Evolutionary conservation across 441 rosid genomes (phyloP).

Genomic region (Bocquillonia castaneifolia): DNA sequence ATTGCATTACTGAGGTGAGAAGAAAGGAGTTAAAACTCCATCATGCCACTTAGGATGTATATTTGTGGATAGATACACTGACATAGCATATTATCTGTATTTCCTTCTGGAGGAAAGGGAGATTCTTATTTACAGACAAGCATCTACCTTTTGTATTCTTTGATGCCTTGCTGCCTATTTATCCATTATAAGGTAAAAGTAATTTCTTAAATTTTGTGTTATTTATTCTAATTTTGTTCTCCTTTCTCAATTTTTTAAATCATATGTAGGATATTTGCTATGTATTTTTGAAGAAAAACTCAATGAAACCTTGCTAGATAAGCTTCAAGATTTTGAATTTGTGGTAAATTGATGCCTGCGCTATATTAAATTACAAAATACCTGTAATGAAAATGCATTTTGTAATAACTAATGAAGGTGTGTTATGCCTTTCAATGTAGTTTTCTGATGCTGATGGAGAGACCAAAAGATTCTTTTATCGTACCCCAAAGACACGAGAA

Average conservation of each 20-base stretch:
- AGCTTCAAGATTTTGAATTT: slow-evolving; percentile 65
- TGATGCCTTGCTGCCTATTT: background rate
- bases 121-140: background rate
- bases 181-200: background rate
- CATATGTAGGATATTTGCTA: slow-evolving; percentile 73
- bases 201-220: background rate
- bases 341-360: slow-evolving; percentile 45
- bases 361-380: slow-evolving; percentile 4
- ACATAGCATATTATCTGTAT: background rate
- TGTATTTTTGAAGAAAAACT: slow-evolving; percentile 76
- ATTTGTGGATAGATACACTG: background rate
- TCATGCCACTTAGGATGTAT: background rate
- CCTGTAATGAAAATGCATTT: slow-evolving; percentile 10
- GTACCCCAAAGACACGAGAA: slow-evolving; percentile 82
- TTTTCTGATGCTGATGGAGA: slow-evolving; percentile 77
- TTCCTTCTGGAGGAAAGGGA: background rate
- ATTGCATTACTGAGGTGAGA: background rate
- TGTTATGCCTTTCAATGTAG: slow-evolving; percentile 38
- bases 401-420: slow-evolving; percentile 16
- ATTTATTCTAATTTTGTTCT: background rate
- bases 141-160: background rate
- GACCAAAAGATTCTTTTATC: slow-evolving; percentile 74
- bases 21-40: background rate
- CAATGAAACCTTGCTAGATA: slow-evolving; percentile 45
- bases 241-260: slow-evolving; percentile 17